Evolutionary conservation across 257 asterid species (phyloP), one percentile per base, ranked within the genome.

Genomic region (Anisodus acutangulus): DNA sequence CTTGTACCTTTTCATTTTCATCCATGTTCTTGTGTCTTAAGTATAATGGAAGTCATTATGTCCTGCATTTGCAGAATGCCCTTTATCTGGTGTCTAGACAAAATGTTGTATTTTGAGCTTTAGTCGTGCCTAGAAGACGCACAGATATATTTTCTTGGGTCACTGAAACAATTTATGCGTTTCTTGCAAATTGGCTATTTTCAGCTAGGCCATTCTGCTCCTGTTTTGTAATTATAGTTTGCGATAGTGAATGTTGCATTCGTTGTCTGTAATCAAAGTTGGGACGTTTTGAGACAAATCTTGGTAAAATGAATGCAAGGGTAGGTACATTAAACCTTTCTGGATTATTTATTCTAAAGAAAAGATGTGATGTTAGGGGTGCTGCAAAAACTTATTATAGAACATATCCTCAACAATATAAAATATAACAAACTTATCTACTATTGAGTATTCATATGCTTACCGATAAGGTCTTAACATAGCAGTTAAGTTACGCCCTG

Each of bases 11-110:
- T 13, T 68, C 51, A 37, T 37, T 37, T 37, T 43, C 51, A 13
- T 68, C 19, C 49, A 37, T 68, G 76, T 68, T 66, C 22, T 68
- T 68, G 22, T 68, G 22, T 68, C 22, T 68, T 68, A 37, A 68
- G 15, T 68, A 37, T 13, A 68, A 68, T 37, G 51, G 26, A 68
- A 68, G 76, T 37, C 80, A 72, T 4, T 64, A 26, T 64, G 11
- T 64, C 71, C 71, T 64, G 41, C 59, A 10, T 72, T 19, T 6
- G n/a, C 51, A 3, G 76, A 35, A 13, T 37, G 76, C 35, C n/a
- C 9, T 22, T 37, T 37, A 60, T 67, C 43, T 67, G 22, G 74
- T 37, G 10, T 67, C 49, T 37, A 13, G 49, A 67, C n/a, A 67
- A 67, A 13, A 31, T 67, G 49, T 37, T 13, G 1, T 35, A 13